Conservation (phyloP, 306 rosid genomes). For the Spatholobus suberectus region DNA sequence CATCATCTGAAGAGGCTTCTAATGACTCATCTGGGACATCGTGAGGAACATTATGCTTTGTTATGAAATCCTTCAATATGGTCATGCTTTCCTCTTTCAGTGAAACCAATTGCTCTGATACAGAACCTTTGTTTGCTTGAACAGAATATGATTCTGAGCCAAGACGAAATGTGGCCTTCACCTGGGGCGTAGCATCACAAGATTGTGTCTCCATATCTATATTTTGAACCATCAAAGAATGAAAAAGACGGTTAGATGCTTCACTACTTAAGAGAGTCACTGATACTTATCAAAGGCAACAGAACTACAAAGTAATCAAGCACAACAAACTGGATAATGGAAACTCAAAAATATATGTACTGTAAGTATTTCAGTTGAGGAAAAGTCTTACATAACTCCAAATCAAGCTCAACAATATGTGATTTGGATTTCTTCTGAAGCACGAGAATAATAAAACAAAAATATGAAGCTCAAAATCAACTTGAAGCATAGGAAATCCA, state of each 20-base stretch:
- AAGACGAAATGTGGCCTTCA: constrained; percentile 59
- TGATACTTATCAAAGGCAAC: constrained; percentile 1
- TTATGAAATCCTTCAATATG: constrained; percentile 82
- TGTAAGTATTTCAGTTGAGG: constrained; percentile 6
- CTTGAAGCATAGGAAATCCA: background rate
- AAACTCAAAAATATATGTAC: background rate
- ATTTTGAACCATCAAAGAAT: constrained; percentile 4
- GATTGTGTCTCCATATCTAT: constrained; percentile 59
- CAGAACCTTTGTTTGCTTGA: constrained; percentile 47
- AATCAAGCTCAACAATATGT: background rate
- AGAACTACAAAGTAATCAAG: background rate
- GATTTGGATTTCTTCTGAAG: constrained; percentile 16
- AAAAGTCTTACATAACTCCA: background rate
- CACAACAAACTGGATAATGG: background rate
- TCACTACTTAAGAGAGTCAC: background rate
- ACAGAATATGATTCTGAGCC: constrained; percentile 67
- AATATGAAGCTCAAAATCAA: background rate
- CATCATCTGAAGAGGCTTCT: constrained; percentile 74
- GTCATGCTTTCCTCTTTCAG: constrained; percentile 79
- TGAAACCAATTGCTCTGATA: constrained; percentile 74
- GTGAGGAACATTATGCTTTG: constrained; percentile 78
- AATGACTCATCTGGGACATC: constrained; percentile 82
- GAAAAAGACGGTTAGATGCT: background rate
- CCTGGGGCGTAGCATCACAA: constrained; percentile 53
- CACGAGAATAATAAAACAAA: background rate